Evolutionary conservation across 495 filamentous ascomycete genomes (phyloP), one percentile per base, ranked within the genome.

Genomic region (Tirmania nivea): DNA sequence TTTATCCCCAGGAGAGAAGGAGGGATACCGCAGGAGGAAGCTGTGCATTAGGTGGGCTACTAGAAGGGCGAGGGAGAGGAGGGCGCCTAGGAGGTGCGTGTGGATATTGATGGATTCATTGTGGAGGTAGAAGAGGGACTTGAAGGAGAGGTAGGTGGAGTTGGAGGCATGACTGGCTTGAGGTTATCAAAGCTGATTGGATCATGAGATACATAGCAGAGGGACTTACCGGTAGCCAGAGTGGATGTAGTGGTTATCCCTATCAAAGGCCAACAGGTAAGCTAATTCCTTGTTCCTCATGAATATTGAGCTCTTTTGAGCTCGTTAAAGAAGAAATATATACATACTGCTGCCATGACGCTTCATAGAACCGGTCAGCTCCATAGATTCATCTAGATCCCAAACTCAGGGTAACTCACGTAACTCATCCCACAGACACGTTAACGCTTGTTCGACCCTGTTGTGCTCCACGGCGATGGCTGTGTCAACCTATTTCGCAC

Each of bases 61-160:
- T 1, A 66, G 56, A 14, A 69, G 56, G 25, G 25, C 25, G 17
- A 72, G 56, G 54, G 77, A 75, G 17, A 63, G 35, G 6, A 79
- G 50, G 12, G 78, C 70, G 49, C 79, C 80, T 19, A 90, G 59
- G 7, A 94, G 74, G 67, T 96, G 89, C 2, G 83, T 78, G 68
- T 87, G 94, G 62, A 94, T 89, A 67, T 96, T 96, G 56, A 96
- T 81, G n/a, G 76, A 78, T 66, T 96, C 86, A 68, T 94, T 96
- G 70, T 96, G 84, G n/a, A 87, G 58, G 65, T 86, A 84, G 49
- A 71, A 66, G 55, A 86, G 68, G 31, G 78, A 83, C 35, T 72
- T 69, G 48, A 83, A 73, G 49, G 78, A 88, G 35, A 65, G 69
- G 12, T 63, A 62, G 63, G 81, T 80, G 5, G 82, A 87, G 54